These are phyloP conservation scores for Lepiota brunneoincarnata DNA, from an alignment of 768 basidiomycete species.

Conservation along the genomic window DNA sequence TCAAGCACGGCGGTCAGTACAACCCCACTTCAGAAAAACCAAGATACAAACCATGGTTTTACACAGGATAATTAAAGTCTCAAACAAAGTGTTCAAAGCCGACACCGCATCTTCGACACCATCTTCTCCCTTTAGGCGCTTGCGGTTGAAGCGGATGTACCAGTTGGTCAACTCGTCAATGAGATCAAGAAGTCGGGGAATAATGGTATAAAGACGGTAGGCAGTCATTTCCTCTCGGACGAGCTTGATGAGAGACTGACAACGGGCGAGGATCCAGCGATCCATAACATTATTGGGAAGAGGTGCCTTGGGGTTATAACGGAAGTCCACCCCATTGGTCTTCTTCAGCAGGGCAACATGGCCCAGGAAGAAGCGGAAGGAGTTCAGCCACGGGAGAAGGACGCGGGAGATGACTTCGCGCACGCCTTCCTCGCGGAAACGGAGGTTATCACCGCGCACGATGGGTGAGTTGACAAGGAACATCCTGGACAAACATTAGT, in stretches of 20 bases:
- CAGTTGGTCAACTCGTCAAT: constrained; percentile 98
- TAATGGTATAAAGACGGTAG: constrained; percentile 96
- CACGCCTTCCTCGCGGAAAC: constrained; percentile 98
- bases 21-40: neutral
- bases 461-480: constrained; percentile 99
- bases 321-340: constrained; percentile 70
- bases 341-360: constrained; percentile 88
- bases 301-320: constrained; percentile 83
- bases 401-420: constrained; percentile 96
- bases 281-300: constrained; percentile 96
- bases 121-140: constrained; percentile 92
- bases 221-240: constrained; percentile 96
- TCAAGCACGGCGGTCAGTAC: neutral
- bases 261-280: constrained; percentile 96
- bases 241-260: constrained; percentile 91
- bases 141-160: constrained; percentile 99
- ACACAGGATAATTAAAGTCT: constrained; percentile 91
- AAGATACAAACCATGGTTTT: constrained; percentile 76
- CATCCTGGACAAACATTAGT: constrained; percentile 53
- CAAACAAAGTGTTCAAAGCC: constrained; percentile 94
- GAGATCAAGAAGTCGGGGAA: constrained; percentile 88
- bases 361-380: constrained; percentile 99
- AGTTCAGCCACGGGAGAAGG: constrained; percentile 96
- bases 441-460: constrained; percentile 94
- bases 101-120: constrained; percentile 82